Evolutionary conservation across 306 rosid species (phyloP).

Genomic region (Cyamopsis tetragonoloba): DNA sequence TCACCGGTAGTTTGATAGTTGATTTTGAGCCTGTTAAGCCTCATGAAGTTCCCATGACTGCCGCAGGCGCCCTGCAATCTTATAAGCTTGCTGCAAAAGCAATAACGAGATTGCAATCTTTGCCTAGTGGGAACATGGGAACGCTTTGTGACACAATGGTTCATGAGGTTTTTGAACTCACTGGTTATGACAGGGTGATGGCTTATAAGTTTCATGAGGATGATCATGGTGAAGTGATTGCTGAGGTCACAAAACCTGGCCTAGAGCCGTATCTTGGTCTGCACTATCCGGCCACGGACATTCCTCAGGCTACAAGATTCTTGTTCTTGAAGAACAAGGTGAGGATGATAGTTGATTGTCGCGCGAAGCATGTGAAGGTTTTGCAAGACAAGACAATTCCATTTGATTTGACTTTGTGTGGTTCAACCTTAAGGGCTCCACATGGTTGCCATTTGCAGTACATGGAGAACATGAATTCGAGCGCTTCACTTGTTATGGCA

Average conservation of each 20-base stretch:
- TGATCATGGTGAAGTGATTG: constrained; percentile 80
- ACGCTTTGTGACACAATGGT: constrained; percentile 81
- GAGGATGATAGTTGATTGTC: constrained; percentile 83
- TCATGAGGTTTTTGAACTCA: constrained; percentile 78
- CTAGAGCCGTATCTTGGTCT: constrained; percentile 73
- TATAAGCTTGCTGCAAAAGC: constrained; percentile 88
- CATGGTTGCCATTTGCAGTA: constrained; percentile 74
- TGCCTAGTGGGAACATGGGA: constrained; percentile 76
- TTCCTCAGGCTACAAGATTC: constrained; percentile 81
- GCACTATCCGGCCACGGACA: constrained; percentile 85
- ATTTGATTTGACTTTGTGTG: constrained; percentile 64
- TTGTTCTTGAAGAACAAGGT: constrained; percentile 74
- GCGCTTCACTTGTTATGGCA: constrained; percentile 83
- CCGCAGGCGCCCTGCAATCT: constrained; percentile 79
- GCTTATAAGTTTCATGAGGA: constrained; percentile 89
- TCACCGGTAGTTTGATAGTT: constrained; percentile 59
- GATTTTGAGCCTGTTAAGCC: constrained; percentile 87
- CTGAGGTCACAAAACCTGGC: constrained; percentile 64
- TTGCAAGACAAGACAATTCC: constrained; percentile 65
- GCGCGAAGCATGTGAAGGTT: constrained; percentile 64
- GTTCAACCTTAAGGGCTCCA: constrained; percentile 79
- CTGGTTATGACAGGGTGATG: constrained; percentile 93
- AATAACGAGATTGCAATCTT: constrained; percentile 58
- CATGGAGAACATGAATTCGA: constrained; percentile 73
- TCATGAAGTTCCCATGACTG: constrained; percentile 69